Percentiles rank a stretch among this genome's conserved stretches.
Evolutionary conservation across 768 basidiomycete species (phyloP).

Genomic region (Lactarius tabidus): DNA sequence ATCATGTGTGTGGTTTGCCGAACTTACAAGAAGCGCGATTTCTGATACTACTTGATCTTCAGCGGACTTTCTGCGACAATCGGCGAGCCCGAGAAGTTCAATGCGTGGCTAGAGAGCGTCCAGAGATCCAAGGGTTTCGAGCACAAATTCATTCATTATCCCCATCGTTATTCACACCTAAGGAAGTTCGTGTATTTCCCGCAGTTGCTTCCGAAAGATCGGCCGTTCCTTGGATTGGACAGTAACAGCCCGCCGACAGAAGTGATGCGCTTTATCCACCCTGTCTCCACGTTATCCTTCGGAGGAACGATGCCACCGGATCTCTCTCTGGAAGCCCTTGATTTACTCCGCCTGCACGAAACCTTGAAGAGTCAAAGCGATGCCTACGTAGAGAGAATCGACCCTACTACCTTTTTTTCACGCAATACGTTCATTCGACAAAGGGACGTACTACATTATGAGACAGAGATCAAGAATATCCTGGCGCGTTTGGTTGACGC

Average conservation of each 20-base stretch:
- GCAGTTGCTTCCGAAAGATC: slow-evolving; percentile 27
- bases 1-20: slow-evolving; percentile 49
- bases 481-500: slow-evolving; percentile 38
- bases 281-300: slow-evolving; percentile 55
- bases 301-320: slow-evolving; percentile 55
- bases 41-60: neutral
- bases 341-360: slow-evolving; percentile 50
- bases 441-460: slow-evolving; percentile 58
- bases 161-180: slow-evolving; percentile 68
- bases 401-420: slow-evolving; percentile 47
- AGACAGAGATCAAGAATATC: slow-evolving; percentile 45
- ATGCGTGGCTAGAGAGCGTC: slow-evolving; percentile 58
- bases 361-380: slow-evolving; percentile 35
- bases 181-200: slow-evolving; percentile 60
- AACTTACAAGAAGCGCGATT: neutral
- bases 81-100: slow-evolving; percentile 61
- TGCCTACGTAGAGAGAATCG: slow-evolving; percentile 34
- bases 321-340: slow-evolving; percentile 57
- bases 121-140: slow-evolving; percentile 55
- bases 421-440: slow-evolving; percentile 44
- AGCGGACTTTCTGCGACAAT: slow-evolving; percentile 73
- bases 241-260: slow-evolving; percentile 35
- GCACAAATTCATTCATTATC: slow-evolving; percentile 58
- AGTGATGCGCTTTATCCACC: slow-evolving; percentile 56
- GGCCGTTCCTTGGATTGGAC: slow-evolving; percentile 38